These are phyloP conservation scores for Mycena amicta DNA, from an alignment of 768 basidiomycete species.

Conservation along the genomic window DNA sequence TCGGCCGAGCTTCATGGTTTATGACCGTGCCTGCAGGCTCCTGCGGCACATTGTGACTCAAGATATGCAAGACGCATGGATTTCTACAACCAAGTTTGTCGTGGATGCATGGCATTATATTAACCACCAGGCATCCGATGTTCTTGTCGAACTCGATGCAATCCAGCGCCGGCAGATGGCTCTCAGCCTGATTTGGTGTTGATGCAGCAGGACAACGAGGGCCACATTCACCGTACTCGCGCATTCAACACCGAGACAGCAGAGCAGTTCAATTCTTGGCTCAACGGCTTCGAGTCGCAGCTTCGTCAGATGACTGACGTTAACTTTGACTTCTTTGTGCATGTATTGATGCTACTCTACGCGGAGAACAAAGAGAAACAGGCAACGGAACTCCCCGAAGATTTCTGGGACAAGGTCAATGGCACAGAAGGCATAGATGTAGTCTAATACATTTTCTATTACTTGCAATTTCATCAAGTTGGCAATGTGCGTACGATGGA, in stretches of 20 bases:
- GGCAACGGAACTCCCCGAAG: too few relatives aligned
- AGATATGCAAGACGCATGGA: not conserved
- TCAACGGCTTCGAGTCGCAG: not conserved
- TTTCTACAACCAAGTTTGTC: not conserved
- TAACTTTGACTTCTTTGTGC: not conserved
- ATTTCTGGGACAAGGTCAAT: too few relatives aligned
- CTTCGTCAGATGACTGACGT: not conserved
- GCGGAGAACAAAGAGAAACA: too few relatives aligned
- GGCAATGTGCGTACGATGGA: too few relatives aligned
- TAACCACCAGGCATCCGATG: not conserved
- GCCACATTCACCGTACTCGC: not conserved
- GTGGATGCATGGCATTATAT: not conserved
- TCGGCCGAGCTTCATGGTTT: not conserved
- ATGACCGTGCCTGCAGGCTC: not conserved
- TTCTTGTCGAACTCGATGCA: not conserved
- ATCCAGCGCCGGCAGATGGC: not conserved
- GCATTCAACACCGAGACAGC: slow-evolving; percentile 19
- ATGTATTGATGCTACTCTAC: not conserved
- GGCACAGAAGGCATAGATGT: too few relatives aligned
- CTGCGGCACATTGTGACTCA: not conserved
- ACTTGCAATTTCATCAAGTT: too few relatives aligned
- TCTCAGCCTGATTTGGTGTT: not conserved
- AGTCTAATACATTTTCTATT: too few relatives aligned
- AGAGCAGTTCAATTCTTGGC: not conserved
- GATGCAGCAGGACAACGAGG: not conserved